Base-by-base conservation (phyloP, 1,139 yeast species). In the Geotrichum histeridarum region DNA sequence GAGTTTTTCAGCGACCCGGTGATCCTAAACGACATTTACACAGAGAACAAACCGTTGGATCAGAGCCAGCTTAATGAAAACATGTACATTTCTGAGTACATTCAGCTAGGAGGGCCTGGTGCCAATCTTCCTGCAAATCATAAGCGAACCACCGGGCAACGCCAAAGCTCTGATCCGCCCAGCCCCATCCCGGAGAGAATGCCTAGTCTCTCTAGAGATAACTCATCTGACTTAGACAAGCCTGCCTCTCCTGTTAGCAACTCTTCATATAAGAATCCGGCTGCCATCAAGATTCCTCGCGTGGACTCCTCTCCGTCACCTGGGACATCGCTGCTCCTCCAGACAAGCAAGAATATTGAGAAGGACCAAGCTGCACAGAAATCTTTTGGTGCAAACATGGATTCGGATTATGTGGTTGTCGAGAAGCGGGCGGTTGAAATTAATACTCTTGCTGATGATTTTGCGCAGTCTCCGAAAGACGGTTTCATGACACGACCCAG, bases 381-480 rank as follows among this genome's bases (percentile, higher is more conserved):
- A 30, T 11, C 14, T 14, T 33, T 22, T 27, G 42, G 45, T 1
- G 17, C 12, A 30, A 31, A 30, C 22, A 46, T 83, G 54, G 95
- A 86, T 62, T 82, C 81, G 60, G 98, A 90, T 64, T 93, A 93
- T 64, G 98, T 93, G 48, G 95, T 93, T 39, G 93, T 93, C 31
- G 98, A 93, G 68, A 91, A 90, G 69, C 79, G 95, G 53, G 89
- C 94, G 0, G 96, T 93, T 4, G 98, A 93, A 68, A 95, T 93
- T 8, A 93, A 93, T 71, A 94, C 96, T 1, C 75, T 93, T 56
- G 98, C 98, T 8, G 98, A 93, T 69, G 96, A 90, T 67, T 73
- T 91, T 54, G 93, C 71, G 30, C 57, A 60, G 45, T 59, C 64
- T 9, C 69, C 70, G 6, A 48, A 44, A 9, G 53, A 54, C 44